Base-by-base conservation (phyloP, 345 rosid species). In the Camelina laxa region DNA sequence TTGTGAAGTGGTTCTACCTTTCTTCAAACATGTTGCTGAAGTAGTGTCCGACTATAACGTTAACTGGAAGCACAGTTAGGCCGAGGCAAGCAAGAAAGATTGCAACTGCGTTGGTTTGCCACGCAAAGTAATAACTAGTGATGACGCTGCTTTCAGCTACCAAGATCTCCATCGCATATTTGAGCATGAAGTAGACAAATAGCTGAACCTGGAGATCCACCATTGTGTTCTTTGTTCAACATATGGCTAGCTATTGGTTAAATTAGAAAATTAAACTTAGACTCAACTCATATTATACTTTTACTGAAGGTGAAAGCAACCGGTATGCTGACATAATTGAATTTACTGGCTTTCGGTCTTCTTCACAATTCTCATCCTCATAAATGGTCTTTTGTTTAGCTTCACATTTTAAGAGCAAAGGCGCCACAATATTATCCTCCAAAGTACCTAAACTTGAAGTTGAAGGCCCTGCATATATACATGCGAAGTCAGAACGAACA, bases 81-180 rank as follows among this genome's bases (percentile, higher is more conserved):
- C 50, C 50, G 17, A 45, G 50, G 16, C 50, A 15, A 6, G 50
- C 50, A n/a, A 45, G 19, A 45, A 45, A 45, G 49, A 45, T 45
- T 45, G 19, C 49, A 45, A 45, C 49, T 45, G 49, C 49, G n/a
- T 15, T 45, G 19, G 49, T 45, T 15, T 45, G 17, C 49, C 19
- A 45, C 9, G 19, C 1, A 15, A 45, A 15, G 55, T 50, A 50
- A 50, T 4, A 50, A 50, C 7, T 50, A 10, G 27, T 20, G 55
- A 50, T 50, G 55, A 50, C 15, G 55, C 55, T 50, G 27, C 14
- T 19, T 20, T 50, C 55, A 50, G 55, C 55, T 20, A 50, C 27
- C 55, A 50, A 50, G 55, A 50, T 50, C 55, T 50, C 14, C 55
- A 50, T 50, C 7, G 27, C 24, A 50, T 50, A 50, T 20, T 50